Percentiles rank a stretch among this genome's conserved stretches.
phyloP scores from a whole-genome alignment of 495 filamentous ascomycete species.

The Elasticomyces elasticus region DNA sequence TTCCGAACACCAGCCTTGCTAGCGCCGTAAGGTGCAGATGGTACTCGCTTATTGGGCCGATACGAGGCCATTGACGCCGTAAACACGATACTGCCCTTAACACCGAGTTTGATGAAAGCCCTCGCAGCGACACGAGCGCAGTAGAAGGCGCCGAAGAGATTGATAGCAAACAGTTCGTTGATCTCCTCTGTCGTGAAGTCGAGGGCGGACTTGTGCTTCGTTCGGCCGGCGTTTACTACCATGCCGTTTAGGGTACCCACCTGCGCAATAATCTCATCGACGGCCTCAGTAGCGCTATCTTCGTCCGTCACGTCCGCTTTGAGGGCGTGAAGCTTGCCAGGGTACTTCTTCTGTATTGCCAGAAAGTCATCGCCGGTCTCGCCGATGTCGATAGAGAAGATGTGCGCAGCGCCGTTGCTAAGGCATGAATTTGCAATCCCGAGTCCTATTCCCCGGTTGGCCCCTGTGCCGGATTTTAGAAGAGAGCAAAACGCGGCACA shows the following conservation, averaged over 20 bases:
- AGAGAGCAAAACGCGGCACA: no score
- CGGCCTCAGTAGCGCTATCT: conserved; percentile 9
- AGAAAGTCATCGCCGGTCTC: conserved; percentile 11
- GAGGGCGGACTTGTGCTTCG: conserved; percentile 21
- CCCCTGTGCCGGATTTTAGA: neutral
- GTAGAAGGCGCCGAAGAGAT: conserved; percentile 18
- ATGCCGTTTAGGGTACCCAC: conserved; percentile 14
- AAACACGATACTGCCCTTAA: conserved; percentile 17
- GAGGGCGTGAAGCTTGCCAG: conserved; percentile 8
- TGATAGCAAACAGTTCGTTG: conserved; percentile 16
- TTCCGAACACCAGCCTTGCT: conserved; percentile 17
- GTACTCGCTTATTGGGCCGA: conserved; percentile 14
- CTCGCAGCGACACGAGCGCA: conserved; percentile 18
- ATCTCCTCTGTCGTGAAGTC: conserved; percentile 23
- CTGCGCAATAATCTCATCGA: conserved; percentile 11
- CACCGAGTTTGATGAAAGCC: conserved; percentile 16
- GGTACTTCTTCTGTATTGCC: conserved; percentile 9
- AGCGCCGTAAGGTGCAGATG: conserved; percentile 18
- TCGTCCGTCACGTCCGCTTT: conserved; percentile 18
- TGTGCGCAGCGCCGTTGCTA: conserved; percentile 11
- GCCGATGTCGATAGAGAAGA: conserved; percentile 17
- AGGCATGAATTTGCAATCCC: conserved; percentile 17
- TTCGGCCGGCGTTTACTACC: conserved; percentile 18
- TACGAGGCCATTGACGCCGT: conserved; percentile 18
- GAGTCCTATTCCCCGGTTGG: conserved; percentile 8